Conservation (phyloP, 2,329 filamentous ascomycete genomes). For the Penicillium sclerotiorum region DNA sequence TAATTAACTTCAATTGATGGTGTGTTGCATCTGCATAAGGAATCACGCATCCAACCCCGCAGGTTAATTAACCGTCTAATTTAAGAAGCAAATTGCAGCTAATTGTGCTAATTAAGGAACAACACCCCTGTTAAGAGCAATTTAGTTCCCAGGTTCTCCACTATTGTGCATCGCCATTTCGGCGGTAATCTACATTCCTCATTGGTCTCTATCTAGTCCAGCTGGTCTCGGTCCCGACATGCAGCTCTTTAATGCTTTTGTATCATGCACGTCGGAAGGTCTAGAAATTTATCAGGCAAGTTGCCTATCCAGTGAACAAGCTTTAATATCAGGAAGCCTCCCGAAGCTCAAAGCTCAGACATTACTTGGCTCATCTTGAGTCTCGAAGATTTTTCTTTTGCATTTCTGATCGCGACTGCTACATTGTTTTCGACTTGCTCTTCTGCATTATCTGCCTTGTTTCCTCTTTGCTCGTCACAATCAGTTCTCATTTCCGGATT, state of each 20-base stretch:
- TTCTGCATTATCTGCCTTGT: conserved; percentile 2
- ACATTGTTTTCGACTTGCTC: background rate
- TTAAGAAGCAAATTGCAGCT: conserved; percentile 3
- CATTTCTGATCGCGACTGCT: too few relatives aligned
- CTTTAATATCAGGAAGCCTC: too few relatives aligned
- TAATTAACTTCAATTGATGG: background rate
- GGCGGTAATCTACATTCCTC: conserved; percentile 17
- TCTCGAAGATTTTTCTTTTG: too few relatives aligned
- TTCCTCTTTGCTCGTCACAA: background rate
- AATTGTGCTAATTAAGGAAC: conserved; percentile 24
- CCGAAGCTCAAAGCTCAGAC: conserved; percentile 4
- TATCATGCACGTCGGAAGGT: conserved; percentile 11
- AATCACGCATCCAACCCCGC: background rate
- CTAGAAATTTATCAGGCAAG: background rate
- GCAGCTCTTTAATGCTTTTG: conserved; percentile 13
- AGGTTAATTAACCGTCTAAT: conserved; percentile 26
- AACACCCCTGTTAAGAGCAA: conserved; percentile 8
- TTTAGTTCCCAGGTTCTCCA: conserved; percentile 5
- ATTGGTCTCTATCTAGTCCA: conserved; percentile 15
- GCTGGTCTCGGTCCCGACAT: background rate
- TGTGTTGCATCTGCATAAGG: conserved; percentile 8
- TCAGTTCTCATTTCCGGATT: conserved; percentile 4
- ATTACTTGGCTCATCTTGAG: too few relatives aligned
- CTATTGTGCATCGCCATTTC: conserved; percentile 13
- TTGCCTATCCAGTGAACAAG: conserved; percentile 15